Conservation (phyloP, 257 asterid genomes). For the Ehretia macrophylla region DNA sequence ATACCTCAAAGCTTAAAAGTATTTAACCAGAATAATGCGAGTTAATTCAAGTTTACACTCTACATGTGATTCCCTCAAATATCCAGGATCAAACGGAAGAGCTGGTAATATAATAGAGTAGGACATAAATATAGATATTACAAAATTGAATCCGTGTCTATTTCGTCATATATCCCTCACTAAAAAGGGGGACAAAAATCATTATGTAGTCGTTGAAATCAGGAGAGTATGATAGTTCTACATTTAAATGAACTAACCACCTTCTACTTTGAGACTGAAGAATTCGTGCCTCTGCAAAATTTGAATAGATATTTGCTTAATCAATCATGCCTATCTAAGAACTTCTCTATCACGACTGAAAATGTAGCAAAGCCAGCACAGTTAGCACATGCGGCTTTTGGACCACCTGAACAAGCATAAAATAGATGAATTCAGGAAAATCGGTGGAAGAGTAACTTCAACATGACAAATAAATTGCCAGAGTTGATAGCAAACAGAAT, state of each 20-base stretch:
- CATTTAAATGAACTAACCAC: too few species aligned
- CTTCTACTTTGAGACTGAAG: not conserved
- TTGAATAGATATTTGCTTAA: not conserved
- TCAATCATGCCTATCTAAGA: slow-evolving; percentile 34
- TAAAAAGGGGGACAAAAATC: not conserved
- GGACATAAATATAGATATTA: not conserved
- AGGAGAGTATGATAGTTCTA: not conserved
- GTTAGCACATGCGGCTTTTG: slow-evolving; percentile 45
- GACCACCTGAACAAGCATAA: slow-evolving; percentile 35
- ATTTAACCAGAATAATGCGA: not conserved
- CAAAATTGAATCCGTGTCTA: slow-evolving; percentile 1
- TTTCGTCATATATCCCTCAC: not conserved
- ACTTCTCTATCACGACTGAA: slow-evolving; percentile 55
- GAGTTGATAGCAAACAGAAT: not conserved
- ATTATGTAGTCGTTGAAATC: not conserved
- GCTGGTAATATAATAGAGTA: not conserved
- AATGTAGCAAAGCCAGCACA: slow-evolving; percentile 55
- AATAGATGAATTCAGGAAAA: not conserved
- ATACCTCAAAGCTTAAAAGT: not conserved
- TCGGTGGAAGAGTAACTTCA: not conserved
- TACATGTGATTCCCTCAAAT: not conserved
- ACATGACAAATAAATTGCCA: not conserved
- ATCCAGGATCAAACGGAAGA: not conserved
- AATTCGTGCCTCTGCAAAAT: slow-evolving; percentile 3
- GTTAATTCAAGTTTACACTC: not conserved